Conservation (phyloP, 2,329 filamentous ascomycete species). For the Penicillium digitatum region DNA sequence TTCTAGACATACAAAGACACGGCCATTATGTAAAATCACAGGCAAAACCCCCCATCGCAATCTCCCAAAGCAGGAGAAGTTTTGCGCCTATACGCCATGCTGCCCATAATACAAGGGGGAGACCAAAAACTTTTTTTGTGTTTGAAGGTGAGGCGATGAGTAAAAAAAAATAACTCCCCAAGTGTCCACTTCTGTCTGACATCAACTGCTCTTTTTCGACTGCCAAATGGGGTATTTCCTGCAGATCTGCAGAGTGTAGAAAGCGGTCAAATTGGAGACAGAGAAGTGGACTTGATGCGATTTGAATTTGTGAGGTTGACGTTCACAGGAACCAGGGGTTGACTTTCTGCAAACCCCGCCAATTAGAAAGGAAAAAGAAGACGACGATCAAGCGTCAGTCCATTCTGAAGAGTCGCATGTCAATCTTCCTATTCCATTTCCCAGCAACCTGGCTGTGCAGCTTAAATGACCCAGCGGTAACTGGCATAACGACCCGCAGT, state of each 20-base stretch:
- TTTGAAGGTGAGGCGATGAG: slow-evolving; percentile 7
- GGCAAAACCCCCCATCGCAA: slow-evolving; percentile 16
- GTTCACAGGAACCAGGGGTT: not conserved
- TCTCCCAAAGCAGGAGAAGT: slow-evolving; percentile 25
- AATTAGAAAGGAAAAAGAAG: not conserved
- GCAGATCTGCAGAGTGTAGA: not conserved
- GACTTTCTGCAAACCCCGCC: not conserved
- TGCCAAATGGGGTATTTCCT: not conserved
- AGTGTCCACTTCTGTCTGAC: slow-evolving; percentile 14
- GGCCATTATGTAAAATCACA: slow-evolving; percentile 24
- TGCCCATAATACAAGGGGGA: slow-evolving; percentile 35
- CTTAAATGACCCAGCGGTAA: slow-evolving; percentile 67
- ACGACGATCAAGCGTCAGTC: not conserved
- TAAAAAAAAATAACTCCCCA: slow-evolving; percentile 19
- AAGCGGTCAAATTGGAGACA: not conserved
- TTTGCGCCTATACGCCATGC: slow-evolving; percentile 41
- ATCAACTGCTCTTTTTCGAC: slow-evolving; percentile 2
- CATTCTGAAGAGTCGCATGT: not conserved
- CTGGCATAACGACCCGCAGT: slow-evolving; percentile 95
- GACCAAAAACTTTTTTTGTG: slow-evolving; percentile 28
- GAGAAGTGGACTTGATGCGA: slow-evolving; percentile 8
- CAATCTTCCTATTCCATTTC: not conserved
- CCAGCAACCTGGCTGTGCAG: not conserved
- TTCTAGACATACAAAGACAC: slow-evolving; percentile 20
- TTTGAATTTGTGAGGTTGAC: slow-evolving; percentile 2